phyloP scores from a whole-genome alignment of 371 early-diverging fungal genomes.

The Encephalitozoon hellem region DNA sequence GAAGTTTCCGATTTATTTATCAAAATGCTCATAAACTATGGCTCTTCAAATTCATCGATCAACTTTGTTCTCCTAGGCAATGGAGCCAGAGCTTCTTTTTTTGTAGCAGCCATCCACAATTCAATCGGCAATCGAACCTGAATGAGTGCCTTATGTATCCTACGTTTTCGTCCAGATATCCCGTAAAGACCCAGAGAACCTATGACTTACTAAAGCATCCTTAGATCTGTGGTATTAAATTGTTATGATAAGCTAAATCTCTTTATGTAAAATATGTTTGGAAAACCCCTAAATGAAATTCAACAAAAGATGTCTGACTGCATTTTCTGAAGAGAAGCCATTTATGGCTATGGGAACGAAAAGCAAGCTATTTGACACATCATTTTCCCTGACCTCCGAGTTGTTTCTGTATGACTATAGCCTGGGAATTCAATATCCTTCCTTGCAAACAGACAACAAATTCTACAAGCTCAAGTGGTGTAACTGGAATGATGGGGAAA shows the following conservation, averaged over 20 bases:
- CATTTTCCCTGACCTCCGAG: conserved; percentile 55
- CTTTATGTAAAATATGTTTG: not conserved
- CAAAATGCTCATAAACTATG: not conserved
- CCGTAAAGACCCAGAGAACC: not conserved
- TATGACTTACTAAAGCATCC: not conserved
- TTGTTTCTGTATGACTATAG: conserved; percentile 48
- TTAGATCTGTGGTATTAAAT: not conserved
- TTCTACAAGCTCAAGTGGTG: conserved; percentile 60
- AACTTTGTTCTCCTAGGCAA: not conserved
- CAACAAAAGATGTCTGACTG: conserved; percentile 57
- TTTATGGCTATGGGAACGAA: conserved; percentile 59
- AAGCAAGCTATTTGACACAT: conserved; percentile 59
- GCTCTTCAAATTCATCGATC: not conserved
- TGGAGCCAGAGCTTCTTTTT: not conserved
- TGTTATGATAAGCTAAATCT: not conserved
- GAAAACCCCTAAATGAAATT: conserved; percentile 50
- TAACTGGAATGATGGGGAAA: conserved; percentile 18
- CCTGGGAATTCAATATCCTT: conserved; percentile 34
- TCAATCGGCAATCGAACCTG: not conserved
- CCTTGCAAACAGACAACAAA: conserved; percentile 36
- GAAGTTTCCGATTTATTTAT: not conserved
- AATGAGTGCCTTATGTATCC: not conserved
- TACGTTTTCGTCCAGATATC: not conserved
- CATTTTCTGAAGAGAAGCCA: conserved; percentile 50
- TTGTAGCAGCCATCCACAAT: not conserved